phyloP scores from a whole-genome alignment of 345 rosid genomes.

The Dimocarpus longan region DNA sequence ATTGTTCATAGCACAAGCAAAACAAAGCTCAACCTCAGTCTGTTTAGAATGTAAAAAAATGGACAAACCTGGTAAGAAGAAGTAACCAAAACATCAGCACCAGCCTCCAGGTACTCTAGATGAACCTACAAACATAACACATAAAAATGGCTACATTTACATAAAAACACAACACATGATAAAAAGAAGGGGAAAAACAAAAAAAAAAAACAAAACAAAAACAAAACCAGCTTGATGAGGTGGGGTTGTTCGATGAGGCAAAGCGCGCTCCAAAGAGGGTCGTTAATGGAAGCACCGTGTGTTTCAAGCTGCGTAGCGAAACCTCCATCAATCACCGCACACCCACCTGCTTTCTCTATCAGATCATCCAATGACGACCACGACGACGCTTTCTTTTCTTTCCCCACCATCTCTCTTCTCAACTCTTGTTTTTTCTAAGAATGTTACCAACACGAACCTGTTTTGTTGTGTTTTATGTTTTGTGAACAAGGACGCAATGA shows the following conservation, averaged over 20 bases:
- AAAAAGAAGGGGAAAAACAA: neutral
- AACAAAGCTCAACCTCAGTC: too few species aligned
- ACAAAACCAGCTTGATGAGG: constrained; percentile 61
- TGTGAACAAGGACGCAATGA: neutral
- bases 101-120: constrained; percentile 85
- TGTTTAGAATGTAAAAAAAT: too few species aligned
- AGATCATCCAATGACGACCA: constrained; percentile 62
- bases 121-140: constrained; percentile 61
- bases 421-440: neutral
- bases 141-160: neutral
- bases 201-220: neutral
- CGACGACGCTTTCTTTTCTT: constrained; percentile 39
- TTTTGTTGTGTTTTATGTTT: too few species aligned
- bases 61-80: constrained; percentile 82
- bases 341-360: constrained; percentile 74
- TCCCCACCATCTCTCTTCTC: constrained; percentile 43
- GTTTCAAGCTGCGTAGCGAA: constrained; percentile 91
- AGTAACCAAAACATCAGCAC: constrained; percentile 86
- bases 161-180: neutral
- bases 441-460: neutral
- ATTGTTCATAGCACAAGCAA: too few species aligned
- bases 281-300: constrained; percentile 83
- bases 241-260: constrained; percentile 74
- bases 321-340: constrained; percentile 93
- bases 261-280: constrained; percentile 93